Conservation (phyloP, 441 rosid genomes). For the Populus tomentosa region DNA sequence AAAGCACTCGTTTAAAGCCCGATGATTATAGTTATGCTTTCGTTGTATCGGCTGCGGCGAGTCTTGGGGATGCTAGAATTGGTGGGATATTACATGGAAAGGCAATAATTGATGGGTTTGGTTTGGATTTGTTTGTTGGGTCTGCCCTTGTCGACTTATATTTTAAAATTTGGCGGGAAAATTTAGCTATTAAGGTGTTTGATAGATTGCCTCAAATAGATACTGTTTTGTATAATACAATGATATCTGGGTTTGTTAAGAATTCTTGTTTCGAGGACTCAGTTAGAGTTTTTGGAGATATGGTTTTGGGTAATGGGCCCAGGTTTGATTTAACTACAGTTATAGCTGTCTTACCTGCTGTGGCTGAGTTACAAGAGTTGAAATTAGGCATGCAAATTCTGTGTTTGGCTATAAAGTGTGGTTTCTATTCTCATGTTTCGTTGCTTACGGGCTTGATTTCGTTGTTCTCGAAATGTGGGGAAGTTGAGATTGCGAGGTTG, state of each 20-base stretch:
- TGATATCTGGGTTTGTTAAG: conserved; percentile 57
- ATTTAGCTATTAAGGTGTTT: conserved; percentile 53
- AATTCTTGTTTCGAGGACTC: conserved; percentile 45
- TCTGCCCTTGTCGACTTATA: conserved; percentile 55
- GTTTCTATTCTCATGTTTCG: conserved; percentile 44
- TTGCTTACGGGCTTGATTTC: conserved; percentile 63
- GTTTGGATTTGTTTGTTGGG: conserved; percentile 53
- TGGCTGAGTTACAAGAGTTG: conserved; percentile 62
- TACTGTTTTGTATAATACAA: conserved; percentile 59
- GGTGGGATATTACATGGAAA: conserved; percentile 47
- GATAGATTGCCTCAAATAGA: conserved; percentile 57
- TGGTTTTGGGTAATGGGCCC: conserved; percentile 36
- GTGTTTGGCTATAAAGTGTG: conserved; percentile 47
- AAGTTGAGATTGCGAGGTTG: conserved; percentile 30
- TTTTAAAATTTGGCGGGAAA: conserved; percentile 36
- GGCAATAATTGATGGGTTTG: conserved; percentile 49
- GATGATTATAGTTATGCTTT: conserved; percentile 55
- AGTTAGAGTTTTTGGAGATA: conserved; percentile 38
- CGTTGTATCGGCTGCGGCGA: conserved; percentile 47
- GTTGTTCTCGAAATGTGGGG: conserved; percentile 57
- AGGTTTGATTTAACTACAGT: conserved; percentile 47
- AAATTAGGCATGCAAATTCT: conserved; percentile 58
- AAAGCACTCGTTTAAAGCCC: conserved; percentile 38
- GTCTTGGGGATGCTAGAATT: conserved; percentile 26
- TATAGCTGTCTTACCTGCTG: conserved; percentile 60